These are phyloP conservation scores for Ensete glaucum DNA, from an alignment of 176 grass and related monocot genomes.

Conservation along the genomic window DNA sequence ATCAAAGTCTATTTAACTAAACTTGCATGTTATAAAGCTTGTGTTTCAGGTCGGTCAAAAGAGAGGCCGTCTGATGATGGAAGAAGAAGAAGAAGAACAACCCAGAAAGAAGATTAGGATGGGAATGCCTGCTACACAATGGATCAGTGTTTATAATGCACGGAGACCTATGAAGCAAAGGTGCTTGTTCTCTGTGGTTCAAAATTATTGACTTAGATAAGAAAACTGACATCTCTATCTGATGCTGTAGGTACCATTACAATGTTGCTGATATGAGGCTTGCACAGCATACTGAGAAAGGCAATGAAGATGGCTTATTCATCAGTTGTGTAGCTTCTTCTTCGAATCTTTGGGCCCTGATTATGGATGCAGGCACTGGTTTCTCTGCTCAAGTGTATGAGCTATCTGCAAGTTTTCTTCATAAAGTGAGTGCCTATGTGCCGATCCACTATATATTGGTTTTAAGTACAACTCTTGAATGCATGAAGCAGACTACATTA, in stretches of 20 bases:
- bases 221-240: not conserved
- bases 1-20: conserved; percentile 35
- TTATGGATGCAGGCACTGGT: conserved; percentile 96
- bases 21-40: conserved; percentile 55
- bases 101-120: conserved; percentile 91
- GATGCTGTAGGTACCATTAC: conserved; percentile 71
- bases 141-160: conserved; percentile 94
- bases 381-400: conserved; percentile 84
- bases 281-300: conserved; percentile 75
- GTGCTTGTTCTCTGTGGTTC: conserved; percentile 23
- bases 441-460: conserved; percentile 5
- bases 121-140: conserved; percentile 87
- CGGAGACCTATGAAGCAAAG: conserved; percentile 90
- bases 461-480: not conserved
- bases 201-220: not conserved
- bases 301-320: conserved; percentile 84
- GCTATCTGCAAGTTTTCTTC: conserved; percentile 80
- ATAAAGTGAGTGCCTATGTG: conserved; percentile 54
- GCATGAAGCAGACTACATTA: too few relatives aligned
- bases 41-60: conserved; percentile 91
- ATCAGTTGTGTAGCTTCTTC: conserved; percentile 82
- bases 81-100: conserved; percentile 84
- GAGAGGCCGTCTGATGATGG: conserved; percentile 67
- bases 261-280: conserved; percentile 85
- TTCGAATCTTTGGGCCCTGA: conserved; percentile 83